phyloP scores from a whole-genome alignment of 306 rosid species.

The Psophocarpus tetragonolobus region DNA sequence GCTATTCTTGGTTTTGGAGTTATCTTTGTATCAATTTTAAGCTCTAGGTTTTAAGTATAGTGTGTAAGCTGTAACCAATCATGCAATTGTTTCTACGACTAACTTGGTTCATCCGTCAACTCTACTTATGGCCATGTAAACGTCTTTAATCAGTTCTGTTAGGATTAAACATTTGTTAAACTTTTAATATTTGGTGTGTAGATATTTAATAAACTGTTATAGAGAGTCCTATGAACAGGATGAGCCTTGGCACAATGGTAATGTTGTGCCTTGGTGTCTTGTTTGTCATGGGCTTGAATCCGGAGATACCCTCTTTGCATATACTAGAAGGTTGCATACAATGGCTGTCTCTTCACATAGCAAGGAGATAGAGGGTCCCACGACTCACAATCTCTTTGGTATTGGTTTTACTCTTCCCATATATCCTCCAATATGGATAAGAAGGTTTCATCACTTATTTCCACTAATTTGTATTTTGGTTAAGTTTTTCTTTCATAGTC shows the following conservation, averaged over 20 bases:
- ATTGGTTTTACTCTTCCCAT: no score
- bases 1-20: not conserved
- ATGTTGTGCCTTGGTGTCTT: not conserved
- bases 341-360: not conserved
- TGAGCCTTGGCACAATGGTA: not conserved
- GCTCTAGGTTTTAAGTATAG: not conserved
- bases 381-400: not conserved
- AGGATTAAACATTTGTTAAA: not conserved
- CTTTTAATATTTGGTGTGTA: not conserved
- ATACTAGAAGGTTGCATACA: not conserved
- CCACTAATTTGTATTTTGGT: not conserved
- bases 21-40: not conserved
- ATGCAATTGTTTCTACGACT: not conserved
- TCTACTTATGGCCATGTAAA: not conserved
- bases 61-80: not conserved
- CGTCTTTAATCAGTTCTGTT: not conserved
- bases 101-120: not conserved
- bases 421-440: not conserved
- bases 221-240: no score
- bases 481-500: not conserved
- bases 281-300: not conserved
- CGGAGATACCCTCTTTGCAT: not conserved
- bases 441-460: not conserved
- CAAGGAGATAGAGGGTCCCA: not conserved
- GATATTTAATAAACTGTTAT: not conserved